A percentile compares a stretch with the other conserved stretches of the same genome.
Conservation (phyloP, 208 protist species). For the Angomonas deanei region DNA sequence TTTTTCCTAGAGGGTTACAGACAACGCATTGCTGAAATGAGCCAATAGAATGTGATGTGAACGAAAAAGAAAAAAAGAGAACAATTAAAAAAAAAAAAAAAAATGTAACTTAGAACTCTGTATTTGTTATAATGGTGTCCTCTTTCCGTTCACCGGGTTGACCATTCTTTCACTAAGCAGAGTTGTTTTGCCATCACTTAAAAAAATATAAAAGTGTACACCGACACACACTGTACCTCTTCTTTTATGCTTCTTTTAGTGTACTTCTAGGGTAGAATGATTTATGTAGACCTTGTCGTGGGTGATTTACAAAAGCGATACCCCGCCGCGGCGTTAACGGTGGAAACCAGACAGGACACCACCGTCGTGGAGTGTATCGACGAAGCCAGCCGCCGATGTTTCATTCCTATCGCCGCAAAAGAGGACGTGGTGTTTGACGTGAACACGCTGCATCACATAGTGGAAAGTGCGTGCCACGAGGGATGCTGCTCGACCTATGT, state of each 20-base stretch:
- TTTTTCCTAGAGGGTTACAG: conserved; percentile 69
- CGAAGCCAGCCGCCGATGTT: no score
- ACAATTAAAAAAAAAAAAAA: background rate
- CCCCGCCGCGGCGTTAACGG: no score
- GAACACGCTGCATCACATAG: background rate
- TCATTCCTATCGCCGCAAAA: background rate
- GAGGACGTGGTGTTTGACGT: background rate
- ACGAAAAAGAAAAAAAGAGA: background rate
- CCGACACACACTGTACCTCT: no score
- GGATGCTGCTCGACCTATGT: background rate
- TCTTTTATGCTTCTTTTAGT: no score
- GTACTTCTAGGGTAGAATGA: no score
- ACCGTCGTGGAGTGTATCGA: no score
- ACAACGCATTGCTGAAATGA: conserved; percentile 36
- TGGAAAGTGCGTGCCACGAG: background rate
- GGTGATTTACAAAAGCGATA: no score
- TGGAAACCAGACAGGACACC: no score
- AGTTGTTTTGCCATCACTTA: no score
- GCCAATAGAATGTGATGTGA: background rate
- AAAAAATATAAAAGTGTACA: no score
- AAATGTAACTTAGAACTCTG: background rate
- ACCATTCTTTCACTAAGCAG: no score
- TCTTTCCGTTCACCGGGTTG: background rate
- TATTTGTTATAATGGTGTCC: background rate
- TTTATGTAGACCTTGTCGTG: no score